Evolutionary conservation across 306 rosid genomes (phyloP), one percentile per base, ranked within the genome.

Genomic region (Prunus mume): DNA sequence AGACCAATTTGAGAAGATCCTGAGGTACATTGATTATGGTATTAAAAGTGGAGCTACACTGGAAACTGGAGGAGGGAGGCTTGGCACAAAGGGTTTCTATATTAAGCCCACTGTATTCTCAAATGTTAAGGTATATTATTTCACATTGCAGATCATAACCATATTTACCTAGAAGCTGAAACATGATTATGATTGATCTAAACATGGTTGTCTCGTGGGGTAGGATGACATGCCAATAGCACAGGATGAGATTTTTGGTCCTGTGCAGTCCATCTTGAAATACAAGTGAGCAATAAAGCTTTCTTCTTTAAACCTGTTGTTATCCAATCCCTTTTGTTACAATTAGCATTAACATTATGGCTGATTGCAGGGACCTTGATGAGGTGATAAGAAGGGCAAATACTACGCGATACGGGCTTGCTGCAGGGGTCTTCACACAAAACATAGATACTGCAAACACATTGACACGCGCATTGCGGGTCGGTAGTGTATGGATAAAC

Each of bases 51-150:
- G 98, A 66, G 99, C 97, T 12, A 88, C 88, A 27, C 90, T 92
- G 46, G 97, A 92, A 88, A 80, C 96, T 9, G 97, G 99, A 74
- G 99, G 99, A 79, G 93, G 88, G 52, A 88, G 88, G 73, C 27
- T 79, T 24, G 97, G 97, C 74, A 70, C 87, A 49, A 87, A 87
- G 81, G 99, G 99, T 55, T 92, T 50, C 88, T 92, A 85, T 19
- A 60, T 95, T 85, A 82, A 90, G 83, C 97, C 99, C 46, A 92
- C 99, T 5, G 97, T 95, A 52, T 95, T 95, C 86, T 89, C 97
- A 75, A 78, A 92, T 75, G 99, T 94, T 58, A 46, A 85, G 91
- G 98, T 90, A 84, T 14, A 84, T 14, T 20, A 68, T 67, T 75
- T 34, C 74, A 56, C 47, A 25, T 77, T 75, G 15, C 73, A 54